Evolutionary conservation across 495 filamentous ascomycete genomes (phyloP).

Genomic region (Achaetomiella virescens): DNA sequence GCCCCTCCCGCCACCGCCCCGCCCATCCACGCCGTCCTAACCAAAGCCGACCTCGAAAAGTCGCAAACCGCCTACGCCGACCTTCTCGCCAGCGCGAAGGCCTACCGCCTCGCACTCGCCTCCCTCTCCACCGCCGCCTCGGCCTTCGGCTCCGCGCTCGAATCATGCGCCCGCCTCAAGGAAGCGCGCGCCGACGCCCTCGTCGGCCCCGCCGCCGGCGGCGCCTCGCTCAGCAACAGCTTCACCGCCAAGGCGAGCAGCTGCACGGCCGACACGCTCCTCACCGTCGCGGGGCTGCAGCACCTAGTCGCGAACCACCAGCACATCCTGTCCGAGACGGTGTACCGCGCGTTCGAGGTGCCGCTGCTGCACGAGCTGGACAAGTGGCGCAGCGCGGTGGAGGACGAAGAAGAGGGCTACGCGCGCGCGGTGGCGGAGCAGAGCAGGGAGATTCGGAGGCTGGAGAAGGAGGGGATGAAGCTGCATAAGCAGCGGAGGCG

Average conservation of each 20-base stretch:
- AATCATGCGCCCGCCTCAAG: conserved; percentile 58
- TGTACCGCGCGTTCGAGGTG: conserved; percentile 60
- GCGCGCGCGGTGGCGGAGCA: conserved; percentile 44
- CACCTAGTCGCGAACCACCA: conserved; percentile 61
- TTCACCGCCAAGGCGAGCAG: conserved; percentile 23
- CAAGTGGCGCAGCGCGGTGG: conserved; percentile 50
- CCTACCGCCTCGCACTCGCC: conserved; percentile 53
- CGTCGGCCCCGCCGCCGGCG: conserved; percentile 20
- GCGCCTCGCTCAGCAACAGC: conserved; percentile 36
- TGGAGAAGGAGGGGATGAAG: conserved; percentile 56
- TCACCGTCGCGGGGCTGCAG: conserved; percentile 55
- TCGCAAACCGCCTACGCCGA: conserved; percentile 56
- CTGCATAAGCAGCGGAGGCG: conserved; percentile 49
- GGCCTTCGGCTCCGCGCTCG: conserved; percentile 54
- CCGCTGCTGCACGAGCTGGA: conserved; percentile 59
- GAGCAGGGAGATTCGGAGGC: conserved; percentile 48
- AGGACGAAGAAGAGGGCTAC: conserved; percentile 55
- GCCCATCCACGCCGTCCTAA: conserved; percentile 51
- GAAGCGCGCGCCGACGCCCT: conserved; percentile 49
- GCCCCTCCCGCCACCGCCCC: conserved; percentile 51
- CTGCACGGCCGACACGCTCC: conserved; percentile 54
- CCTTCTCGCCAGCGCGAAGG: conserved; percentile 52
- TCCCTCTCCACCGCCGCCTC: conserved; percentile 52
- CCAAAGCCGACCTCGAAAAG: conserved; percentile 53
- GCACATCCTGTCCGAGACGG: conserved; percentile 55